Evolutionary conservation across 108 stramenopile genomes (phyloP), one percentile per base, ranked within the genome.

Genomic region (Seminavis robusta): DNA sequence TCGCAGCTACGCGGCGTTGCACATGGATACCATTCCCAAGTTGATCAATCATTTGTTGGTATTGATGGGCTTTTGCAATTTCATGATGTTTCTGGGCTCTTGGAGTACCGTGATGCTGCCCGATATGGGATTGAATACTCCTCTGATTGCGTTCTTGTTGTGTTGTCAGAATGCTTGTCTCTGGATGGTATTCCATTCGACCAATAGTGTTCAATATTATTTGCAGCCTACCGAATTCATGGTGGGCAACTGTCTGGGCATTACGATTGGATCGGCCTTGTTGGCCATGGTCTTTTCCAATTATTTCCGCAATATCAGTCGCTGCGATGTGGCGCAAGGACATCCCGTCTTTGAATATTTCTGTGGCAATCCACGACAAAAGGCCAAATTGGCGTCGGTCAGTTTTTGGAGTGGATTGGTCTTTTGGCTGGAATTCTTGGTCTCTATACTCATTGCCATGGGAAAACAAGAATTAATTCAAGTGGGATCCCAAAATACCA

Each of bases 181-280:
- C 20, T 50, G 30, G 21, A 25, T 63, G 36, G 61, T 57, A 3
- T 15, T 59, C 5, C 61, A 64, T 15, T n/a, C n/a, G n/a, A n/a
- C n/a, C n/a, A n/a, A n/a, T n/a, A n/a, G n/a, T n/a, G n/a, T n/a
- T n/a, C 28, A 70, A 32, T 21, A 42, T 1, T 55, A 45, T 13
- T 60, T 77, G 23, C 17, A 47, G 26, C 76, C 76, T 19, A 61
- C 65, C 27, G 69, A 71, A 25, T 77, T 77, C 31, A 71, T 62
- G 38, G 11, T 77, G 33, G 76, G 76, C 1, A 41, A 71, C 13
- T 56, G 59, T 25, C 32, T 71, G 41, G 76, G 76, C 34, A 58
- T 67, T 16, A 34, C 69, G 17, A 49, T 77, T 27, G 76, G 69
- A 4, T 69, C 59, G 5, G 31, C 65, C 46, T 39, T 66, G 1